Evolutionary conservation across 805 yeast species (phyloP), one percentile per base, ranked within the genome.

Genomic region (Candida taoyuanica): DNA sequence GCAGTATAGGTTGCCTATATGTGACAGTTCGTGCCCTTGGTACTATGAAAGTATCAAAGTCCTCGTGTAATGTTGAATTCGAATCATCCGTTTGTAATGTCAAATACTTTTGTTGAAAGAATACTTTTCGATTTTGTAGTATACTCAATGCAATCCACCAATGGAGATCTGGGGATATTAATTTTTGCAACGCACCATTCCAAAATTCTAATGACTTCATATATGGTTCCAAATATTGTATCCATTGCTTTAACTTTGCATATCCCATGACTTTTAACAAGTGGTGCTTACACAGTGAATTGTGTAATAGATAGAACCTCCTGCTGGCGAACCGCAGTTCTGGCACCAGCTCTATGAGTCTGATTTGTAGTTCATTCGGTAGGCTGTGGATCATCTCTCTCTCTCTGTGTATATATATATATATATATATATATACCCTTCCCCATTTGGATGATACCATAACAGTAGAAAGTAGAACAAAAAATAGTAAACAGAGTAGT

Each of bases 111-210:
- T 72, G 74, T 14, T 36, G 33, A 14, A 80, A 76, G 54, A 70
- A 78, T 20, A 78, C 48, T 29, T 82, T 56, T 34, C 75, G 66
- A 49, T 74, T 76, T 43, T 65, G 67, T 40, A 74, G 56, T 7
- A 79, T 58, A 0, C 74, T 67, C 43, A 71, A 74, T 1, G 76
- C 62, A 20, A 77, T 58, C 44, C 60, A 64, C 82, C 83, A 79
- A 1, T 49, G 15, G 42, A 47, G 5, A 60, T 48, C 54, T 3
- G 52, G 54, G 4, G 17, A 6, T 46, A 31, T 43, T 4, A 62
- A 46, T 21, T 56, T 53, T 21, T 66, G 46, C 63, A 72, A 60
- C 1, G 70, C 63, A 16, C 66, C 58, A 7, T 65, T 62, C 46
- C 61, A 65, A 17, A 59, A 50, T 2, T 62, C 36, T 2, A 69